Evolutionary conservation across 2,329 filamentous ascomycete species (phyloP), one percentile per base, ranked within the genome.

Genomic region (Colletotrichum tropicale): DNA sequence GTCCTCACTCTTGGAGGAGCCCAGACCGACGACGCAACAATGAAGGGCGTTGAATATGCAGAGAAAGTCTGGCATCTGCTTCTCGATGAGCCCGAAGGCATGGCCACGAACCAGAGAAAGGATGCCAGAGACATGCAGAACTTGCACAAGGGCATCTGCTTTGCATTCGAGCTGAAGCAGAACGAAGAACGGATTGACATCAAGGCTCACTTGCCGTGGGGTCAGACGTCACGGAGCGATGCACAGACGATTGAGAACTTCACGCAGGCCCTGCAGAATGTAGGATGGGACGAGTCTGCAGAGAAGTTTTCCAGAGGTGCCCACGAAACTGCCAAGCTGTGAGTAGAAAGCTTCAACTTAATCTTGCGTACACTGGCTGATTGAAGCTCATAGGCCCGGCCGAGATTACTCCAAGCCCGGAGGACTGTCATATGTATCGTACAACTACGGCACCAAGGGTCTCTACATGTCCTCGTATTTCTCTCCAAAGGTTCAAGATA

Each of bases 31-130:
- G 72, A 79, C 32, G 76, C 70, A 8, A 75, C 78, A 21, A 61
- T 77, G 26, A 76, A 79, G 6, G 80, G 79, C 18, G 64, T 80
- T 2, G 67, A 65, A 3, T 58, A 78, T 15, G 77, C 79, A 2
- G 77, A 70, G 6, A 79, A 78, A 9, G 75, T 79, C 38, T 81
- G 80, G 79, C 73, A 81, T n/a, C 38, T 79, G 1, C 43, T 81
- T 21, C 77, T 81, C 28, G 77, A 81, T 28, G 80, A 80, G 52
- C 77, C 78, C 1, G 72, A 78, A 26, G 77, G 64, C 32, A 71
- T 77, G 62, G 48, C 58, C 2, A 60, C 74, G 16, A 67, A 69
- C 1, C 76, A 77, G 28, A 68, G 74, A 4, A 80, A 80, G 21
- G 61, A 77, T 8, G 67, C 67, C 8, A 26, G 67, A n/a, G 67